Evolutionary conservation across 169 alveolate genomes (phyloP), one percentile per base, ranked within the genome.

Genomic region (Babesia caballi): DNA sequence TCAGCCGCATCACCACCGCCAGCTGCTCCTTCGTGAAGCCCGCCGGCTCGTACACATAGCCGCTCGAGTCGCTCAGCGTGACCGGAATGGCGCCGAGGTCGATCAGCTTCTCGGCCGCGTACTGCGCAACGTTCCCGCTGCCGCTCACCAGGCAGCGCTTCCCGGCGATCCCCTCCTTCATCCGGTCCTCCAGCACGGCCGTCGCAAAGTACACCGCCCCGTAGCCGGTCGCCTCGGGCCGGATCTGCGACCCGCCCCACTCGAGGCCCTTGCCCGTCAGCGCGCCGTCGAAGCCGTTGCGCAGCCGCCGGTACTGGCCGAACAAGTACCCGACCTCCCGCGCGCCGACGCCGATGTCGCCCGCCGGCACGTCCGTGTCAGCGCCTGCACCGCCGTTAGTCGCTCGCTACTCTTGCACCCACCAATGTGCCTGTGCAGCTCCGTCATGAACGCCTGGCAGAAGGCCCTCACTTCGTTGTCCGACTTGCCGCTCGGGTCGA

Each of bases 191-290:
- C 53, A 87, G 49, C 33, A 86, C 77, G 56, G 88, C 89, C 19
- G 47, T 47, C n/a, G 90, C 95, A 47, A 91, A 92, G 69, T 89
- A 92, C 30, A 90, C 94, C 49, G 87, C 74, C 4, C 96, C 96
- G 50, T 84, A 92, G 33, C 96, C 96, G 1, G 96, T 92, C 0
- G 96, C 96, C 85, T 92, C 95, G 0, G 91, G 90, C 61, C 96
- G 83, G 40, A 91, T 81, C 27, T 68, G 65, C 14, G 94, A 89
- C 5, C 96, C 96, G 19, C 95, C 95, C 93, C 93, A 91, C 77
- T 82, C 68, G 12, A 82, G 44, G 25, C 85, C 93, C 66, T 92
- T 92, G 4, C 96, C 96, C 0, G 95, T 92, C 40, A 92, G 70
- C 17, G 91, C 90, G 5, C 95, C 96, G 72, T 82, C 78, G 65